Base-by-base conservation (phyloP, 2,329 filamentous ascomycete species). In the Teratosphaeria nubilosa region DNA sequence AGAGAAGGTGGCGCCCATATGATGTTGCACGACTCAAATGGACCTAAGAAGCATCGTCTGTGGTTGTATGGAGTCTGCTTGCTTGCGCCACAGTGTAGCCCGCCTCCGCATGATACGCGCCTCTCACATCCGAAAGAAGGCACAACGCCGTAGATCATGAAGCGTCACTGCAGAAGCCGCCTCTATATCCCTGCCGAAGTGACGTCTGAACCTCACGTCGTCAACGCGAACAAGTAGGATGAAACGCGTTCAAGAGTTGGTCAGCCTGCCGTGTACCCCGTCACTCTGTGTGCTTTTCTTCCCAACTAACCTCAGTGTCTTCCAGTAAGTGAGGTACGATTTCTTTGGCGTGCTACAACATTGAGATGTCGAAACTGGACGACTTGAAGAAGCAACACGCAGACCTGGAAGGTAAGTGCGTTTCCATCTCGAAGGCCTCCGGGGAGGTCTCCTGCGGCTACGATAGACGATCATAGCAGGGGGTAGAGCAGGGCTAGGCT, bases 331-430 rank as follows among this genome's bases (percentile, higher is more conserved):
- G 16, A 10, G 20, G 7, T n/a, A 22, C 34, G 20, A 48, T 53
- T 9, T 30, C 24, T 30, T 24, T 14, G 10, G 14, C 51, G 2
- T 53, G 13, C 22, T 11, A 30, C 5, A 16, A 3, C 31, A 14
- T 53, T 5, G 5, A 37, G 7, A 57, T 57, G 56, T 57, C 56
- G 16, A 31, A 30, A 9, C 32, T 57, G 11, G 56, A 57, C 31
- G 32, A 54, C n/a, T 48, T 57, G 22, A 57, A 57, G 51, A 37
- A 57, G 32, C 56, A 57, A 24, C 32, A 45, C 11, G 56, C 51
- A 22, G 51, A 57, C 13, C 45, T 57, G 34, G 20, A 57, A 16
- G 50, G 56, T 57, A 54, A 53, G 56, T 54, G 51, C n/a, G n/a
- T n/a, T n/a, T n/a, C n/a, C n/a, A n/a, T n/a, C n/a, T n/a, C n/a